phyloP scores from a whole-genome alignment of 2,329 filamentous ascomycete genomes.

The Apiospora koreana region DNA sequence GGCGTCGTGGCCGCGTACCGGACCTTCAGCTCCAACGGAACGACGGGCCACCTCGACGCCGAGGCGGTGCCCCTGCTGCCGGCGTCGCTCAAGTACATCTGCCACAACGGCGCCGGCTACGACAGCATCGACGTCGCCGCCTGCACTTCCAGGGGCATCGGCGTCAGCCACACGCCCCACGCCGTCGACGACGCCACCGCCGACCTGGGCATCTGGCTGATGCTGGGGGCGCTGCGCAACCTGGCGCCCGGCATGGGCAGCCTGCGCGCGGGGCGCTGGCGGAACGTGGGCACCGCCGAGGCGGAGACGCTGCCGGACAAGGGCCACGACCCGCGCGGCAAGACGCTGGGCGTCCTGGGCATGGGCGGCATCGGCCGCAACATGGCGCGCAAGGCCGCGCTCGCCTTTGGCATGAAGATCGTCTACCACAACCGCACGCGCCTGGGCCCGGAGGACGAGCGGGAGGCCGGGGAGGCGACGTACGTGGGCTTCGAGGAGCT shows the following conservation, averaged over 20 bases:
- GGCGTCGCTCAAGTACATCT: slow-evolving; percentile 55
- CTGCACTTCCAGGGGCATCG: slow-evolving; percentile 66
- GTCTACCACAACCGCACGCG: slow-evolving; percentile 73
- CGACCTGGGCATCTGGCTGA: slow-evolving; percentile 77
- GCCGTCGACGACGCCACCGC: slow-evolving; percentile 83
- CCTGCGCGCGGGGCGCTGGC: slow-evolving; percentile 69
- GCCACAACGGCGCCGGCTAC: slow-evolving; percentile 76
- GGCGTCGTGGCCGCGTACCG: slow-evolving; percentile 67
- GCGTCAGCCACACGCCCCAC: slow-evolving; percentile 79
- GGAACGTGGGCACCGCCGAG: slow-evolving; percentile 45
- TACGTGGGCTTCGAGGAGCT: slow-evolving; percentile 76
- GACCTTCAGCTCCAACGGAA: slow-evolving; percentile 57
- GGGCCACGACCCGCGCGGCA: slow-evolving; percentile 78
- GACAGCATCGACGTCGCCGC: slow-evolving; percentile 77
- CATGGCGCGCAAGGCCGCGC: slow-evolving; percentile 67
- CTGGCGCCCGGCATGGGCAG: slow-evolving; percentile 67
- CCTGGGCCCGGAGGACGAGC: slow-evolving; percentile 45
- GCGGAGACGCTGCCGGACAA: slow-evolving; percentile 49
- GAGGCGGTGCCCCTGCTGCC: slow-evolving; percentile 66
- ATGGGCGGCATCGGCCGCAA: slow-evolving; percentile 87
- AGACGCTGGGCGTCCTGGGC: slow-evolving; percentile 76
- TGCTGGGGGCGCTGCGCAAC: slow-evolving; percentile 77
- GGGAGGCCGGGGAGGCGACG: slow-evolving; percentile 42
- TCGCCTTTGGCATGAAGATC: slow-evolving; percentile 74
- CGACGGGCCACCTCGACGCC: slow-evolving; percentile 71